Percentiles rank a stretch among this genome's conserved stretches.
Evolutionary conservation across 192 early-diverging fungal species (phyloP).

Genomic region (Dissophora ornata): DNA sequence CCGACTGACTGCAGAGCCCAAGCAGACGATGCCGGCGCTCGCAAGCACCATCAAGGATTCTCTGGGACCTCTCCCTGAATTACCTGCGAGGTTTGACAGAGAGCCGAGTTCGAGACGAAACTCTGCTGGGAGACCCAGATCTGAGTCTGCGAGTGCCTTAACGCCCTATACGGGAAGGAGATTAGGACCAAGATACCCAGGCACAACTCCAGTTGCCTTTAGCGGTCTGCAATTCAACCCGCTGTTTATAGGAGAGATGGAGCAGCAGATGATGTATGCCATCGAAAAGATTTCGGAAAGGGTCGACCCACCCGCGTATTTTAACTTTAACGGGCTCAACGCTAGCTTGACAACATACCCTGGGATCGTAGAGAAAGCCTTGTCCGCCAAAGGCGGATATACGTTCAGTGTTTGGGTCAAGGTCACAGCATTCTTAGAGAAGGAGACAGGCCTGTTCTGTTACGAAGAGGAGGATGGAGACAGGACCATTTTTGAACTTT

Average conservation of each 20-base stretch:
- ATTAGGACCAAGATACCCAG: background rate
- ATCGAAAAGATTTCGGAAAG: slow-evolving; percentile 58
- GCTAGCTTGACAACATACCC: slow-evolving; percentile 48
- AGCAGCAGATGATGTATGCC: slow-evolving; percentile 59
- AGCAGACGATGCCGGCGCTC: background rate
- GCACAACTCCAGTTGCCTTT: background rate
- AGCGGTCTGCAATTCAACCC: slow-evolving; percentile 39
- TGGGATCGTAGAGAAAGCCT: slow-evolving; percentile 45
- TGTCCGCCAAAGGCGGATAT: slow-evolving; percentile 50
- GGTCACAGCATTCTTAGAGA: slow-evolving; percentile 53
- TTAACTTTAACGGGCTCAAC: slow-evolving; percentile 56
- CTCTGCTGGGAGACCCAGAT: slow-evolving; percentile 22
- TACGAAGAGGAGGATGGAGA: slow-evolving; percentile 54
- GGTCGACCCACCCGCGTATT: slow-evolving; percentile 56
- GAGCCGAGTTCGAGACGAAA: slow-evolving; percentile 13
- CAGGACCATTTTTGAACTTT: slow-evolving; percentile 56
- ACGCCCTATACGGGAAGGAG: slow-evolving; percentile 17
- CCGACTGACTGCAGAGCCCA: slow-evolving; percentile 21
- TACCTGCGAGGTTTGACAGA: slow-evolving; percentile 21
- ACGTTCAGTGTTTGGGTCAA: slow-evolving; percentile 59
- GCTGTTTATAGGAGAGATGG: slow-evolving; percentile 56
- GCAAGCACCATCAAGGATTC: slow-evolving; percentile 23
- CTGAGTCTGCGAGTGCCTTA: slow-evolving; percentile 40
- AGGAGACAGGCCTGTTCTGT: slow-evolving; percentile 55
- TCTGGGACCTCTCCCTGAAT: slow-evolving; percentile 31